Percentiles rank a stretch among this genome's conserved stretches.
These are phyloP conservation scores for Silene noctiflora DNA, from an alignment of 179 eudicot species.

Conservation along the genomic window DNA sequence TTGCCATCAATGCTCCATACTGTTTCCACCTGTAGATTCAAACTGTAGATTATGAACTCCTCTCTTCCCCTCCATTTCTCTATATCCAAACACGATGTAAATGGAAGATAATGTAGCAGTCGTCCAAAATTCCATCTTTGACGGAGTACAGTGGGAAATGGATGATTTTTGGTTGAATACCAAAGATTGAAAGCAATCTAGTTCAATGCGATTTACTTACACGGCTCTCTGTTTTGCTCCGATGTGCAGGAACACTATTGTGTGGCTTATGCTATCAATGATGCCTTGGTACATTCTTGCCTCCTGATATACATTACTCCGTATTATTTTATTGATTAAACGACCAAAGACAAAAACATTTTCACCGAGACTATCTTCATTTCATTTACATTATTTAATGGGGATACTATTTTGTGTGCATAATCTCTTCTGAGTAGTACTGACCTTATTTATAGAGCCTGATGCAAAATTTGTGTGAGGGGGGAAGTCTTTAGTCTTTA, in stretches of 20 bases:
- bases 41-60: not conserved
- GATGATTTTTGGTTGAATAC: not conserved
- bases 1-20: not conserved
- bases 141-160: not conserved
- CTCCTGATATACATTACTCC: conserved; percentile 7
- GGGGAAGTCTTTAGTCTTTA: no score
- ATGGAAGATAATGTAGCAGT: not conserved
- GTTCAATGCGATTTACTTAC: not conserved
- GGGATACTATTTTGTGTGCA: not conserved
- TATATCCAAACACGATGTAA: not conserved
- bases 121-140: not conserved
- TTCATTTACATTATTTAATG: not conserved
- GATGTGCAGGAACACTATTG: conserved; percentile 80
- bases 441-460: not conserved
- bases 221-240: not conserved
- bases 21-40: not conserved
- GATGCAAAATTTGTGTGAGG: not conserved
- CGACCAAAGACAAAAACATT: not conserved
- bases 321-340: not conserved
- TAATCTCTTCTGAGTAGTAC: no score
- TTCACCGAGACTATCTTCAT: not conserved
- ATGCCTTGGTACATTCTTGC: conserved; percentile 54
- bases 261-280: conserved; percentile 71
- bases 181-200: not conserved
- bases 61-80: not conserved